phyloP scores from a whole-genome alignment of 1,284 basidiomycete genomes.

The Coniferiporia sulphurascens region DNA sequence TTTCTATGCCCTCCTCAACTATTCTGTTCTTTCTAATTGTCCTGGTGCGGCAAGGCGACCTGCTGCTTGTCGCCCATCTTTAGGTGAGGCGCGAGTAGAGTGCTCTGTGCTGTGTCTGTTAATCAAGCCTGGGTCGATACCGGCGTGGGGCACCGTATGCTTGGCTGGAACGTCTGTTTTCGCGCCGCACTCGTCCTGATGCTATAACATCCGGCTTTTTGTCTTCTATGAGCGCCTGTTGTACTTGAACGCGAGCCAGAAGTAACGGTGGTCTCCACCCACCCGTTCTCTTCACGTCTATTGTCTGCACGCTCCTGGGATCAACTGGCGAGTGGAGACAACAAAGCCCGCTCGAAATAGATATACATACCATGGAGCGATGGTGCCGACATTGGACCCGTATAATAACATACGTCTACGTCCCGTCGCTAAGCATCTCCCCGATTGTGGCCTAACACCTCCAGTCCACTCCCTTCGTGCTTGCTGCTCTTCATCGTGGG shows the following conservation, averaged over 20 bases:
- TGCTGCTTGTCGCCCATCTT: too few relatives aligned
- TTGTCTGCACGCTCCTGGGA: neutral
- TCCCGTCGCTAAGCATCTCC: neutral
- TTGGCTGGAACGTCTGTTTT: neutral
- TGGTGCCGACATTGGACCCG: neutral
- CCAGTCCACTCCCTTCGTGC: neutral
- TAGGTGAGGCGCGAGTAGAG: too few relatives aligned
- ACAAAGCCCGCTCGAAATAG: neutral
- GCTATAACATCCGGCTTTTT: neutral
- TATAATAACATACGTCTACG: constrained; percentile 1
- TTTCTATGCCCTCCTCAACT: too few relatives aligned
- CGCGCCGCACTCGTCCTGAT: neutral
- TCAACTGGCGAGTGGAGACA: neutral
- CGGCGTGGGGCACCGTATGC: too few relatives aligned
- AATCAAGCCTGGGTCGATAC: too few relatives aligned
- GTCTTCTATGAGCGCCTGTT: neutral
- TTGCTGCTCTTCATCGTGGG: too few relatives aligned
- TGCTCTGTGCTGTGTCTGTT: too few relatives aligned
- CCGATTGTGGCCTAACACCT: neutral
- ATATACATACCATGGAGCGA: neutral
- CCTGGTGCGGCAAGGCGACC: too few relatives aligned
- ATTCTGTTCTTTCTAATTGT: too few relatives aligned
- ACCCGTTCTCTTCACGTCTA: neutral
- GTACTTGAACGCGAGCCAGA: neutral
- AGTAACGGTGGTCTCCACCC: neutral